Evolutionary conservation across 176 grass and related monocot genomes (phyloP).

Genomic region (Sorghum bicolor): Sorghum_bicolor_NCBIv3 NC_012876.2:58543501-58544000

Average conservation of each 20-base stretch:
- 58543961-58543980: background rate
- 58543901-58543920: conserved; percentile 71
- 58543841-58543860: conserved; percentile 81
- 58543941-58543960: conserved; percentile 46
- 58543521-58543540: background rate
- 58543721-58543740: background rate
- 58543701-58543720: background rate
- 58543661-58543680: background rate
- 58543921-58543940: conserved; percentile 53
- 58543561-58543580: background rate
- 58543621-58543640: background rate
- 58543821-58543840: conserved; percentile 72
- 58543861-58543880: conserved; percentile 78
- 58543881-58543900: conserved; percentile 92
- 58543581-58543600: background rate
- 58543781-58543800: conserved; percentile 53
- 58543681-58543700: background rate
- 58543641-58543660: background rate
- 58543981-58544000: background rate
- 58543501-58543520: background rate
- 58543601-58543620: background rate
- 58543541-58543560: background rate
- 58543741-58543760: background rate
- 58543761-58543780: background rate
- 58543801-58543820: conserved; percentile 78